These are phyloP conservation scores for Colletotrichum sp. DNA, from an alignment of 2,329 filamentous ascomycete genomes.

Conservation along the genomic window DNA sequence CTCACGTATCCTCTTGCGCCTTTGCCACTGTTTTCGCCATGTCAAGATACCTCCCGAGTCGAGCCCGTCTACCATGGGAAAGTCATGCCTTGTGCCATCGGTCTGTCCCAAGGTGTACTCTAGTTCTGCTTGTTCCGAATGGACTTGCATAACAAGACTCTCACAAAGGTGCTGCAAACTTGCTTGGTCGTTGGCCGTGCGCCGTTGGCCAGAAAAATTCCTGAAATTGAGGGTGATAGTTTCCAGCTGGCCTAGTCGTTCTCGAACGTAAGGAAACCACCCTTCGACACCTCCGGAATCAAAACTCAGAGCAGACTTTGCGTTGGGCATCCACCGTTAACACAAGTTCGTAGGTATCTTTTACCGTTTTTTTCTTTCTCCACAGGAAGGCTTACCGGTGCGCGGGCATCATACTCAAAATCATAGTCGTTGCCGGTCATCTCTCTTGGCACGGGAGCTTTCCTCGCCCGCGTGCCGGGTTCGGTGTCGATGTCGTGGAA, in stretches of 20 bases:
- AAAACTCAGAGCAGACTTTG: neutral
- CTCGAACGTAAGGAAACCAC: neutral
- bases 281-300: neutral
- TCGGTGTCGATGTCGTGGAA: neutral
- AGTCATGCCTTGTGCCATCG: neutral
- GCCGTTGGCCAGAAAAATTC: neutral
- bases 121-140: neutral
- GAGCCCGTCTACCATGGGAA: neutral
- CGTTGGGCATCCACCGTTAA: neutral
- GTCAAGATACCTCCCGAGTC: neutral
- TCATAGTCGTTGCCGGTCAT: neutral
- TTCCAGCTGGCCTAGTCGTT: neutral
- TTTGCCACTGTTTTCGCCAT: neutral
- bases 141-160: neutral
- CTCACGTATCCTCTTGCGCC: neutral
- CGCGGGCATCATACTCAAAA: neutral
- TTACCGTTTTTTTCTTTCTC: neutral
- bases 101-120: neutral
- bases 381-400: neutral
- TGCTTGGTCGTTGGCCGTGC: neutral
- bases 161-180: neutral
- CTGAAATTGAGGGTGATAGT: neutral
- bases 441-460: neutral
- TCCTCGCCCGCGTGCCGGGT: neutral
- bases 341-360: neutral